These are phyloP conservation scores for Przewalskia tangutica DNA, from an alignment of 257 asterid species.

Conservation along the genomic window DNA sequence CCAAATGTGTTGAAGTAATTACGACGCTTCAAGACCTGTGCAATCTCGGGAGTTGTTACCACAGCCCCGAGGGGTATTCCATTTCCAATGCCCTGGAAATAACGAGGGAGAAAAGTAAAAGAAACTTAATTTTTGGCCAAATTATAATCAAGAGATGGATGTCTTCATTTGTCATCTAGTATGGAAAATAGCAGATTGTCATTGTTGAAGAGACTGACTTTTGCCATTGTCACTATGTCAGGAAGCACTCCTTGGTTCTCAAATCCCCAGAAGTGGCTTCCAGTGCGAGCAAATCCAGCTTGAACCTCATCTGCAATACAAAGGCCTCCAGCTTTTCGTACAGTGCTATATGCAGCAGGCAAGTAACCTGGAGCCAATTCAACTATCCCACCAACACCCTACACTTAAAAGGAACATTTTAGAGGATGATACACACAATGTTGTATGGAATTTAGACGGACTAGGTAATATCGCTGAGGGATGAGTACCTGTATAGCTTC, in stretches of 20 bases:
- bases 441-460: background rate
- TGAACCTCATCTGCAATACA: constrained; percentile 97
- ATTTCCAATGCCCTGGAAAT: constrained; percentile 79
- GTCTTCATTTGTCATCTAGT: background rate
- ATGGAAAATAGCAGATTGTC: background rate
- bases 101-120: background rate
- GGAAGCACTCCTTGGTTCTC: constrained; percentile 90
- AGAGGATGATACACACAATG: background rate
- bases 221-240: constrained; percentile 95
- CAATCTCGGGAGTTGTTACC: constrained; percentile 79
- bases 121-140: background rate
- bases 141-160: background rate
- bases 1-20: constrained; percentile 86
- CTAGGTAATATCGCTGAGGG: background rate
- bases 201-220: constrained; percentile 30
- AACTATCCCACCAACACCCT: constrained; percentile 97
- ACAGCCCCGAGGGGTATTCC: constrained; percentile 96
- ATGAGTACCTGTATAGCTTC: constrained; percentile 84
- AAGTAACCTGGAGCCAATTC: constrained; percentile 97
- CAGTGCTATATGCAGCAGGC: constrained; percentile 59
- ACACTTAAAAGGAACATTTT: background rate
- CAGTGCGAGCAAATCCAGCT: constrained; percentile 86
- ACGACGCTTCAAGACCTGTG: constrained; percentile 51
- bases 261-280: constrained; percentile 92
- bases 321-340: constrained; percentile 84